A percentile compares a stretch with the other conserved stretches of the same genome.
These are phyloP conservation scores for Moelleriella libera DNA, from an alignment of 2,329 filamentous ascomycete species.

Conservation along the genomic window DNA sequence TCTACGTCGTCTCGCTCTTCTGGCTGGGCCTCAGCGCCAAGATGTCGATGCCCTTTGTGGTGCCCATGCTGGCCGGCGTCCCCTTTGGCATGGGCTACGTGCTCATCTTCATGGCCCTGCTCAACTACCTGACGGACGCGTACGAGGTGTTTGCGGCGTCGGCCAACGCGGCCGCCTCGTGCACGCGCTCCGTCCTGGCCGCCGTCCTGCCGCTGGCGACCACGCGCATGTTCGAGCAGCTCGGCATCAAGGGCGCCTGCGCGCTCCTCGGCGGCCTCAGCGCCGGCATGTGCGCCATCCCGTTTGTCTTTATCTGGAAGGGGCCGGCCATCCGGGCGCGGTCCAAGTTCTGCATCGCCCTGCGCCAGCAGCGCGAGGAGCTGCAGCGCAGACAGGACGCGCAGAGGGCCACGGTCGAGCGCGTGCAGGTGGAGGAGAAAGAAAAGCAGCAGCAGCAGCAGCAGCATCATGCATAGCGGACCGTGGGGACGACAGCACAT, in stretches of 20 bases:
- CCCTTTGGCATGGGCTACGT: slow-evolving; percentile 48
- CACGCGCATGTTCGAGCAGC: slow-evolving; percentile 30
- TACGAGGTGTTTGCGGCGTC: slow-evolving; percentile 55
- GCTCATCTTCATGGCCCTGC: slow-evolving; percentile 48
- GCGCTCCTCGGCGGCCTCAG: slow-evolving; percentile 36
- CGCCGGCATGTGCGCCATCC: slow-evolving; percentile 33
- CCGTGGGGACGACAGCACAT: background rate
- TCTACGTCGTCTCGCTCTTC: slow-evolving; percentile 43
- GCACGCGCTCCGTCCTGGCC: slow-evolving; percentile 83
- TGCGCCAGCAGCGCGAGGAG: slow-evolving; percentile 36
- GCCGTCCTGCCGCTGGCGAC: slow-evolving; percentile 51
- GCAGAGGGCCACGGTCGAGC: slow-evolving; percentile 12
- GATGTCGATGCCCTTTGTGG: slow-evolving; percentile 31
- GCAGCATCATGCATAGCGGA: background rate
- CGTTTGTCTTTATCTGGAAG: slow-evolving; percentile 40
- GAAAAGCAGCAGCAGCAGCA: background rate
- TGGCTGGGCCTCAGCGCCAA: slow-evolving; percentile 50
- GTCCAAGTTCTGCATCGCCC: slow-evolving; percentile 47
- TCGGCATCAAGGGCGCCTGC: slow-evolving; percentile 35
- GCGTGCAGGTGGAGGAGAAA: background rate
- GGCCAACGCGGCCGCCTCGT: slow-evolving; percentile 75
- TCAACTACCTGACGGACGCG: slow-evolving; percentile 54
- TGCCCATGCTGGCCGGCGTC: slow-evolving; percentile 45
- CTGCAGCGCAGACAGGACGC: slow-evolving; percentile 26
- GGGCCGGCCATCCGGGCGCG: slow-evolving; percentile 38